phyloP scores from a whole-genome alignment of 164 flowering plant species.

The Vitis labrusca region DNA sequence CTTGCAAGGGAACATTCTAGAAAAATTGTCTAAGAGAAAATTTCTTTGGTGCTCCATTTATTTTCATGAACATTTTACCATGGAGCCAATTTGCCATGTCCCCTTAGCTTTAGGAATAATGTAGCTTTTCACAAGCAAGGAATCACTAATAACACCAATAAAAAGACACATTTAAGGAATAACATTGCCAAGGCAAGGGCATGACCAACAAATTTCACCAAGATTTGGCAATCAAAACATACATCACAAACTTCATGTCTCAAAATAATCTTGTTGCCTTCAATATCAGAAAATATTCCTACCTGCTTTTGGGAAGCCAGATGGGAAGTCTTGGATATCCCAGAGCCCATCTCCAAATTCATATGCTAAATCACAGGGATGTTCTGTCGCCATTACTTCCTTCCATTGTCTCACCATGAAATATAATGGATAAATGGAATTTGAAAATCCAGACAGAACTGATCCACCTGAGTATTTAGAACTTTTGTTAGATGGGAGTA shows the following conservation, averaged over 20 bases:
- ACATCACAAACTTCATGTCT: not conserved
- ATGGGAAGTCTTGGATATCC: constrained; percentile 52
- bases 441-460: constrained; percentile 32
- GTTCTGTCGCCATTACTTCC: constrained; percentile 82
- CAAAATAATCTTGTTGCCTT: not conserved
- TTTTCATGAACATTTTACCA: too few relatives aligned
- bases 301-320: constrained; percentile 73
- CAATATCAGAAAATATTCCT: not conserved
- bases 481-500: not conserved
- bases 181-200: not conserved
- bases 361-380: constrained; percentile 81
- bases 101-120: too few relatives aligned
- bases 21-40: too few relatives aligned
- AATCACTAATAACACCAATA: too few relatives aligned
- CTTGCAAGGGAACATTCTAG: too few relatives aligned
- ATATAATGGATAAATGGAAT: constrained; percentile 55
- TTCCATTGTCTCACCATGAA: constrained; percentile 45
- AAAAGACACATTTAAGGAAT: not conserved
- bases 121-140: too few relatives aligned
- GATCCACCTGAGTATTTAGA: constrained; percentile 43
- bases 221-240: not conserved
- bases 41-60: too few relatives aligned
- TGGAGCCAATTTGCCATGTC: too few relatives aligned
- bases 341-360: constrained; percentile 76
- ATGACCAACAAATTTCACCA: not conserved